Evolutionary conservation across 768 basidiomycete species (phyloP), one percentile per base, ranked within the genome.

Genomic region (Multifurca ochricompacta): DNA sequence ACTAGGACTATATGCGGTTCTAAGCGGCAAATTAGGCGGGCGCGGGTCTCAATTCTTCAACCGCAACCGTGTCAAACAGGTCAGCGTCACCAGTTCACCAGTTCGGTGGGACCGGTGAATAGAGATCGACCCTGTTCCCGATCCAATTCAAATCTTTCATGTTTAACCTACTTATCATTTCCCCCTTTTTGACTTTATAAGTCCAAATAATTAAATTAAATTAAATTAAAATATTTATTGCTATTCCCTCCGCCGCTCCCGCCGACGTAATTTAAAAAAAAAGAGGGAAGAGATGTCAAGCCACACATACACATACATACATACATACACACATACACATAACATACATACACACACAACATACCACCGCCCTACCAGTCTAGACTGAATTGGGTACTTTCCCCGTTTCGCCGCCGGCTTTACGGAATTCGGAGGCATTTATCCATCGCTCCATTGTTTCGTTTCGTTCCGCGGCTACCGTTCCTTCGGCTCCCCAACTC

Each of bases 401-500:
- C 58, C 7, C 54, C 55, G 55, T 42, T 47, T 32, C 54, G 54
- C 58, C 58, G 58, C 58, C 58, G 58, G 58, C 58, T 59, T 56
- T 59, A 50, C 54, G 39, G 10, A 11, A 41, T 55, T 34, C 57
- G 57, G 57, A 34, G 49, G 28, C 30, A 28, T 19, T 30, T 40
- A n/a, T n/a, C n/a, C n/a, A n/a, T n/a, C n/a, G n/a, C n/a, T n/a
- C n/a, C n/a, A n/a, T n/a, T n/a, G n/a, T n/a, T n/a, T n/a, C n/a
- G n/a, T n/a, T 10, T 14, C 16, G 27, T 48, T 44, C 54, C 48
- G 54, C 55, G 55, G 55, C 44, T 41, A 13, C 40, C 48, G 6
- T 0, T 30, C 28, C 8, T 18, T 11, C 31, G 41, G 30, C 8
- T 31, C 18, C 19, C 19, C 19, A 46, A 5, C n/a, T 16, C 14